phyloP scores from a whole-genome alignment of 2,329 filamentous ascomycete species.

The Escovopsis weberi region DNA sequence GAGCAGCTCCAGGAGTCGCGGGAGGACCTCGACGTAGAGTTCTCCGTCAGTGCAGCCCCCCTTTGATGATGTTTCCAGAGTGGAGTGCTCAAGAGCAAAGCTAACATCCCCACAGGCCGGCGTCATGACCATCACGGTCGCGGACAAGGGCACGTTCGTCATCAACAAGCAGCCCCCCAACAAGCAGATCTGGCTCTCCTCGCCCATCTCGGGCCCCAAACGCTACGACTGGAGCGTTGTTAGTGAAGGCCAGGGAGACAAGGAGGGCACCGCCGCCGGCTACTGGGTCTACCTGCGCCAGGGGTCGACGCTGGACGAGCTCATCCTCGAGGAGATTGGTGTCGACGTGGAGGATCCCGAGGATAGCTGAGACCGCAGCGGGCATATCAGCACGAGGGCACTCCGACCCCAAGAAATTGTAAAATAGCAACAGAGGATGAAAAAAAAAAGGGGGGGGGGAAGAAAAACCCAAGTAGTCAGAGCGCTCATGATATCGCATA shows the following conservation, averaged over 20 bases:
- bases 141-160: constrained; percentile 66
- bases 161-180: constrained; percentile 98
- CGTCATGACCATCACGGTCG: constrained; percentile 63
- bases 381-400: too few species aligned
- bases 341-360: constrained; percentile 37
- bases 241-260: constrained; percentile 56
- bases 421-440: neutral
- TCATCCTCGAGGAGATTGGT: constrained; percentile 64
- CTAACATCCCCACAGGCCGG: constrained; percentile 52
- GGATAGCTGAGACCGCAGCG: too few species aligned
- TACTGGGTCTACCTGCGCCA: constrained; percentile 85
- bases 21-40: constrained; percentile 78
- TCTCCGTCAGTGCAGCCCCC: constrained; percentile 47
- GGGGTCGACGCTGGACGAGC: constrained; percentile 55
- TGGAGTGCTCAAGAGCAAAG: neutral
- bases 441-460: too few species aligned
- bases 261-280: constrained; percentile 59
- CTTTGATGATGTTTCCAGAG: too few species aligned
- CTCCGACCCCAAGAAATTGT: constrained; percentile 2
- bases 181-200: constrained; percentile 94
- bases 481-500: too few species aligned
- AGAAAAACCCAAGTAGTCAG: too few species aligned
- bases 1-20: constrained; percentile 62
- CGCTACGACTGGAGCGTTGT: constrained; percentile 77
- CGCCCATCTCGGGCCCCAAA: constrained; percentile 81